Evolutionary conservation across 2,329 filamentous ascomycete genomes (phyloP).

Genomic region (Fusarium nurragi): DNA sequence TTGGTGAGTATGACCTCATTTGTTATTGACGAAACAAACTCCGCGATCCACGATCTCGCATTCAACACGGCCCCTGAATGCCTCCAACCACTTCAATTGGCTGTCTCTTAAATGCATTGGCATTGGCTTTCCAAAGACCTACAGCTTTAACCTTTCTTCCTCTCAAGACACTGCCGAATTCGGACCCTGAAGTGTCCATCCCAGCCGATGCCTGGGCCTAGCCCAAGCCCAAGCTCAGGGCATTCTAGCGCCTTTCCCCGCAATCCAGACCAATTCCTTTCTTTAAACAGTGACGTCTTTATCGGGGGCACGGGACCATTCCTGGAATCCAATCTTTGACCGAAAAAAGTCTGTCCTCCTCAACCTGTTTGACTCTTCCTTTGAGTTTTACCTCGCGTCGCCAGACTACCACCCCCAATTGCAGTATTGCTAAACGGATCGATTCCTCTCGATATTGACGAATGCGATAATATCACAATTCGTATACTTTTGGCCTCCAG

Average conservation of each 20-base stretch:
- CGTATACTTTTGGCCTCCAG: neutral
- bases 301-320: constrained; percentile 37
- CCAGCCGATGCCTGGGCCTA: neutral
- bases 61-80: neutral
- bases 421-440: neutral
- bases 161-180: constrained; percentile 9
- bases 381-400: constrained; percentile 22
- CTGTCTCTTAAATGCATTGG: neutral
- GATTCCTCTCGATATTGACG: neutral
- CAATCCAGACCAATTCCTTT: constrained; percentile 24
- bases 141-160: constrained; percentile 11
- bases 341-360: constrained; percentile 40
- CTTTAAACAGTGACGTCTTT: constrained; percentile 39
- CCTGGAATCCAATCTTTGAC: constrained; percentile 32
- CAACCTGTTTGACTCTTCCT: constrained; percentile 34
- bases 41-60: neutral
- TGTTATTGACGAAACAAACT: constrained; percentile 2
- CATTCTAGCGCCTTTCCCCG: constrained; percentile 25
- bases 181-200: constrained; percentile 17
- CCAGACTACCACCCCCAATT: neutral
- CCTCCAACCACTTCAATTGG: constrained; percentile 15
- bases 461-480: constrained; percentile 20
- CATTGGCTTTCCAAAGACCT: constrained; percentile 18
- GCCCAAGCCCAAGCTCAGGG: constrained; percentile 13
- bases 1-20: constrained; percentile 29